These are phyloP conservation scores for Calvatia gigantea DNA, from an alignment of 768 basidiomycete genomes.

Conservation along the genomic window DNA sequence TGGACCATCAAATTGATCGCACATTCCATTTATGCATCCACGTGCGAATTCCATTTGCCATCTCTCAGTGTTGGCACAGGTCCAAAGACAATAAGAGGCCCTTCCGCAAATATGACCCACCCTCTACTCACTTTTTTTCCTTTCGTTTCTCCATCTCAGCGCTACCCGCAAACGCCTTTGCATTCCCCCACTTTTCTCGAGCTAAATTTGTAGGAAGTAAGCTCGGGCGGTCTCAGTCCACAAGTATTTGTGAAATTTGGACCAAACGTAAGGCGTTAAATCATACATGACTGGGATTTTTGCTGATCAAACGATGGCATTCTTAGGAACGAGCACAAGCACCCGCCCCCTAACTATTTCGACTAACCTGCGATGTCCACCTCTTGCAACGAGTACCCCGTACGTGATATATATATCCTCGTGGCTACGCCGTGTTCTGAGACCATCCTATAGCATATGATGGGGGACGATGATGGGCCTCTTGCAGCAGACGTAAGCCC, in stretches of 20 bases:
- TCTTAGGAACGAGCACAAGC: too few relatives aligned
- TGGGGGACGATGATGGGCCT: constrained; percentile 23
- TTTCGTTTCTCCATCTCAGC: not conserved
- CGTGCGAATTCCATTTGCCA: not conserved
- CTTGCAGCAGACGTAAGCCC: constrained; percentile 21
- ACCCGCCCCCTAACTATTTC: not conserved
- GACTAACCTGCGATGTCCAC: not conserved
- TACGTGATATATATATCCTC: not conserved
- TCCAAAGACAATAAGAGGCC: constrained; percentile 6
- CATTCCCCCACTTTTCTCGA: not conserved
- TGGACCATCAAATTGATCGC: not conserved
- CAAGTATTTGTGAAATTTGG: too few relatives aligned
- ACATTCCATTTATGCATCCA: not conserved
- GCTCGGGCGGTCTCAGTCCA: too few relatives aligned
- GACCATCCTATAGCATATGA: constrained; percentile 15
- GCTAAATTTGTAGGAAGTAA: not conserved
- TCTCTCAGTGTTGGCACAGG: not conserved
- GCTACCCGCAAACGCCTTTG: not conserved
- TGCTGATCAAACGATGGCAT: too few relatives aligned
- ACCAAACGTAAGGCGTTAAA: too few relatives aligned
- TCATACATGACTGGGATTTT: too few relatives aligned
- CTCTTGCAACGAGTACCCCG: not conserved
- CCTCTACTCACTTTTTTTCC: constrained; percentile 1
- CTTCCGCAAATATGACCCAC: constrained; percentile 8
- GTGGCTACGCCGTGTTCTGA: not conserved